These are phyloP conservation scores for Trichoderma asperellum DNA, from an alignment of 2,329 filamentous ascomycete species.

Conservation along the genomic window DNA sequence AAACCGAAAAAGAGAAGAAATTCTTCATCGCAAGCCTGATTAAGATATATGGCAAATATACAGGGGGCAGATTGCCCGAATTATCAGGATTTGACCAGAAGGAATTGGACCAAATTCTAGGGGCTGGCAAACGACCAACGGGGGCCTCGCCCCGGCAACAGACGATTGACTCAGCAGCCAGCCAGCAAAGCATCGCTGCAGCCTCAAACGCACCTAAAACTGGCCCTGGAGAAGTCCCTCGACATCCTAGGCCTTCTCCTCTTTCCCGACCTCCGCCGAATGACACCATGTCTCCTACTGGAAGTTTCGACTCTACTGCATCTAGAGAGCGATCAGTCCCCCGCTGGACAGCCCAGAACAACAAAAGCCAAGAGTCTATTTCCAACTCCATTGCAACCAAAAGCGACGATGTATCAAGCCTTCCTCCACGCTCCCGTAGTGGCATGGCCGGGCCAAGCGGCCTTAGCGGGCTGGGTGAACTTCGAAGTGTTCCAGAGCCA, in stretches of 20 bases:
- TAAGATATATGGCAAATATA: conserved; percentile 97
- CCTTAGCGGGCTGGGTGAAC: conserved; percentile 44
- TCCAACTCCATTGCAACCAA: conserved; percentile 50
- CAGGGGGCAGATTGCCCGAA: conserved; percentile 78
- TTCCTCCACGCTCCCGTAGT: conserved; percentile 59
- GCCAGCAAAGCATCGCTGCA: conserved; percentile 31
- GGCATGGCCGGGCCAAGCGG: conserved; percentile 48
- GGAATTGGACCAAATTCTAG: conserved; percentile 76
- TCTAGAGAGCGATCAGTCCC: conserved; percentile 48
- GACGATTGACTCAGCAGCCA: conserved; percentile 35
- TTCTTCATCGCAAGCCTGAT: conserved; percentile 96
- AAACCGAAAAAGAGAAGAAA: conserved; percentile 93
- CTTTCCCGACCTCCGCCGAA: conserved; percentile 45
- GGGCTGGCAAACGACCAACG: conserved; percentile 53
- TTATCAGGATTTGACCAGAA: conserved; percentile 80
- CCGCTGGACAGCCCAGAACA: conserved; percentile 53
- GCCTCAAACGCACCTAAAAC: conserved; percentile 31
- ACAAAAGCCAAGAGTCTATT: conserved; percentile 63
- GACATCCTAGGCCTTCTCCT: conserved; percentile 37
- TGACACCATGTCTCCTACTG: conserved; percentile 52
- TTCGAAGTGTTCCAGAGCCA: conserved; percentile 31
- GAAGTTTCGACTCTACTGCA: conserved; percentile 55
- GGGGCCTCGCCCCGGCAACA: conserved; percentile 35
- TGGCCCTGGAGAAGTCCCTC: conserved; percentile 36
- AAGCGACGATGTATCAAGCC: conserved; percentile 56